These are phyloP conservation scores for Globisporangium solare DNA, from an alignment of 352 stramenopile genomes.

Conservation along the genomic window DNA sequence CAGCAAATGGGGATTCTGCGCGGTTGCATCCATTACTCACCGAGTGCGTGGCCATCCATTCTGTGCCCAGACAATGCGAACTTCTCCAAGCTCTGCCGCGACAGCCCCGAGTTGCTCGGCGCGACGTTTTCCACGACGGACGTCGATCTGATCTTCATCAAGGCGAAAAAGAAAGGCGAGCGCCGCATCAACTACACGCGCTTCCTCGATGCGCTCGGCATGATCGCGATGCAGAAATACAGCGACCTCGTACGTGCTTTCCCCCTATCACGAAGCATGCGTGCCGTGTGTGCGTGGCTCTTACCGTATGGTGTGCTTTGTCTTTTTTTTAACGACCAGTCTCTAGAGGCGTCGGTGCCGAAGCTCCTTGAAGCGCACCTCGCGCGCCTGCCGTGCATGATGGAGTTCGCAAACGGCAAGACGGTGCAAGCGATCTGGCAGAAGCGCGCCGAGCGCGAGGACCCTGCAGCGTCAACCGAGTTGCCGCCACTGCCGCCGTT, in stretches of 20 bases:
- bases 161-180: constrained; percentile 82
- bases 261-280: neutral
- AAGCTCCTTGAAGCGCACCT: constrained; percentile 65
- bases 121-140: constrained; percentile 60
- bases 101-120: constrained; percentile 63
- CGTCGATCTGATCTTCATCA: constrained; percentile 87
- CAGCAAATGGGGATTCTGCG: no score
- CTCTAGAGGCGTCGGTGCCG: constrained; percentile 53
- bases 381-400: constrained; percentile 53
- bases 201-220: constrained; percentile 81
- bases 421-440: constrained; percentile 66
- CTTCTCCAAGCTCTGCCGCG: constrained; percentile 82
- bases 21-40: no score
- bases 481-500: constrained; percentile 2
- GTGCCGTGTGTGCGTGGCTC: neutral
- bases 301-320: neutral
- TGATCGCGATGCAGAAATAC: constrained; percentile 83
- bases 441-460: constrained; percentile 42
- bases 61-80: constrained; percentile 66
- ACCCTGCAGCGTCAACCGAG: constrained; percentile 6
- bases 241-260: constrained; percentile 49
- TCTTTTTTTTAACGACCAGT: constrained; percentile 20
- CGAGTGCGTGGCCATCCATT: neutral
- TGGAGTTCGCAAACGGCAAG: constrained; percentile 57
- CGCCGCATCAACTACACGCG: constrained; percentile 79